Evolutionary conservation across 768 basidiomycete species (phyloP), one percentile per base, ranked within the genome.

Genomic region (Boletus fagicola): DNA sequence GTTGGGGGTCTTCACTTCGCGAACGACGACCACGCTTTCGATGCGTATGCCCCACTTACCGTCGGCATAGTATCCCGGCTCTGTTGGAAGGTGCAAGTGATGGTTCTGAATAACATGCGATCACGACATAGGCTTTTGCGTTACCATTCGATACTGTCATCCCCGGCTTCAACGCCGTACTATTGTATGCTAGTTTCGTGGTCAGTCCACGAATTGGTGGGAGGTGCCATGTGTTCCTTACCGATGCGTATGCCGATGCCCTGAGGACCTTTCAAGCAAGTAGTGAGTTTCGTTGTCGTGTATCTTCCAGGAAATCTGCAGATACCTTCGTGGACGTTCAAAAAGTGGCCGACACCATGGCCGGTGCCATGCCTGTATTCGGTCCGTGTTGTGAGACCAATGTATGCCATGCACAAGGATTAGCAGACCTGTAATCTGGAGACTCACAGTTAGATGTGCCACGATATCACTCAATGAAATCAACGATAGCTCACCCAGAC

Each of bases 61-160:
- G 64, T 98, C 94, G 9, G 84, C 85, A 69, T 97, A 97, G 70
- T 89, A 96, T 10, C 94, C 94, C 1, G 94, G 94, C 62, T 96
- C 94, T 84, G 35, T 58, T 36, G 16, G 30, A 20, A 49, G 31
- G 11, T 8, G 11, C 1, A 30, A 38, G 44, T 0, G 18, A 33
- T 26, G 20, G 15, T 28, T 45, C 16, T 40, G n/a, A 49, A 20
- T 33, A 28, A 49, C 9, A 1, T 15, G 4, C 5, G n/a, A 39
- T 51, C 40, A 47, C 9, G 6, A 10, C 31, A 48, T 22, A 1
- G 6, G n/a, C n/a, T n/a, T 8, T 16, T 42, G 4, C 4, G 36
- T 5, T 44, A 83, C 84, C 83, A 65, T 98, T 97, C 0, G 93
- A 94, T 26, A 98, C 78, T 0, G 92, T 92, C 90, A 94, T 93